Evolutionary conservation across 2,329 filamentous ascomycete species (phyloP), one percentile per base, ranked within the genome.

Genomic region (Fonsecaea nubica): DNA sequence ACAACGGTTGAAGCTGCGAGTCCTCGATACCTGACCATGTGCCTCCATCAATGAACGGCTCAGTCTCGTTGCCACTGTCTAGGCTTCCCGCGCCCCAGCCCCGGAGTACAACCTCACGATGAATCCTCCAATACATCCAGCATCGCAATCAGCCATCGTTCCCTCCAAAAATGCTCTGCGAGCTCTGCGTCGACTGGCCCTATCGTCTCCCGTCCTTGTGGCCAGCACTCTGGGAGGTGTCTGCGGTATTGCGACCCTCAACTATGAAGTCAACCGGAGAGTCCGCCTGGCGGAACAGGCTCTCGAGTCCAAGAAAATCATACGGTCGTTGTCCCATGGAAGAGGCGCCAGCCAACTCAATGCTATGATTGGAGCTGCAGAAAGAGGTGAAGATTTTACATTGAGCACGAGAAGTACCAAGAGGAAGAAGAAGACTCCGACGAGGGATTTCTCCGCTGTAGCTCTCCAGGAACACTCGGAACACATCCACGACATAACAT

Each of bases 81-180:
- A 40, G 36, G 8, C 32, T 48, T n/a, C 52, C 12, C 15, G 21
- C n/a, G 8, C 15, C 33, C 36, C 21, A 45, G 21, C 5, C 13
- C 32, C 15, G 7, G 33, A 21, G 55, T 18, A 67, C 56, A 56
- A 59, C 9, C 40, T 9, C n/a, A 32, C 32, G 52, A 68, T 68
- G 66, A 38, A 52, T 21, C 57, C 56, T 56, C 59, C 25, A 32
- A 45, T 42, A 10, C 55, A 42, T 48, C 48, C 30, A 21, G 55
- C 54, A 2, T 25, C 10, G 35, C 64, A 32, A 35, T 45, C 62
- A 48, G 50, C 66, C 10, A 52, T 68, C 40, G 76, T 81, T 42
- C 80, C 80, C 30, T 82, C 80, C 30, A 79, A 79, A 66, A 80
- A 80, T 74, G 79, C 80, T 52, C 75, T 82, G 21, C 79, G 79